Evolutionary conservation across 768 basidiomycete genomes (phyloP), one percentile per base, ranked within the genome.

Genomic region (Agaricus subrufescens): DNA sequence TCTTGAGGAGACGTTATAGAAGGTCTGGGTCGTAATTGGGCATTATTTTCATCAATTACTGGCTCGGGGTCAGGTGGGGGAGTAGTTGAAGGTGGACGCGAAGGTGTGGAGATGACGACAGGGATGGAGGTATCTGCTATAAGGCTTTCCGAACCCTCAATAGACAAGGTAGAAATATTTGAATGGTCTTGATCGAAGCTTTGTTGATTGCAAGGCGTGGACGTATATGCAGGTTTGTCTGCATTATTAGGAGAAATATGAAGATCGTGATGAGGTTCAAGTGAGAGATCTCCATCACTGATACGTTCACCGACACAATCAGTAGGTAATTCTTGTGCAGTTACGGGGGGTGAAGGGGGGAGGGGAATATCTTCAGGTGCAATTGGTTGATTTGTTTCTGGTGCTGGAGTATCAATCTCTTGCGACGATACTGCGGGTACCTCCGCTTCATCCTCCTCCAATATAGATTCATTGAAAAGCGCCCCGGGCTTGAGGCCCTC

Each of bases 51-150:
- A 34, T 42, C 57, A 25, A 23, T 29, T 43, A 30, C 46, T 19
- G 26, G 46, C 48, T 45, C 54, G 46, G 30, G 46, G 39, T n/a
- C 45, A 57, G 10, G 30, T 5, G 54, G 59, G 27, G 60, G 50
- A n/a, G 45, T 57, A 11, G 67, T 57, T n/a, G 68, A 66, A 26
- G 66, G 65, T 4, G 46, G 62, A 58, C 46, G 45, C n/a, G 64
- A 62, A 15, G 65, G 52, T 43, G 47, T 38, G 38, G 67, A 64
- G 44, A 65, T 46, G 39, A 62, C 42, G 23, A 65, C 44, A 34
- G 69, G 65, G 30, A 61, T 61, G 15, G 62, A 61, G 4, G 65
- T 61, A 30, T 72, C 68, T 42, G 59, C 58, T 38, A 67, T 59
- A 27, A 66, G 56, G 23, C 60, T 27, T n/a, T 55, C 65, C 10